A percentile compares a stretch with the other conserved stretches of the same genome.
These are phyloP conservation scores for Venustampulla echinocandica DNA, from an alignment of 495 filamentous ascomycete genomes.

Conservation along the genomic window DNA sequence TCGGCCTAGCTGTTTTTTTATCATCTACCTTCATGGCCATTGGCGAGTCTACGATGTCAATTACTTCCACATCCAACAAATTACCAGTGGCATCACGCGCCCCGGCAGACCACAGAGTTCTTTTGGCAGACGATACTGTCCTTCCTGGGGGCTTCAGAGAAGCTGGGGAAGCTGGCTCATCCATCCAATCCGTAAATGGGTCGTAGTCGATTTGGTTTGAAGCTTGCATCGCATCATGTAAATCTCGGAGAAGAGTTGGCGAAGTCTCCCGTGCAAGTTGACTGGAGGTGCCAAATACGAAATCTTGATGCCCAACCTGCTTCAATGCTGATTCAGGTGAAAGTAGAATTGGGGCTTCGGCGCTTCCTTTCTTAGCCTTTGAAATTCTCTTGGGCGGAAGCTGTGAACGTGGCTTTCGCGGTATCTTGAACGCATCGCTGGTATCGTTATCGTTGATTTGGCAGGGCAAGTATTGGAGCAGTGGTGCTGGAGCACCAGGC, in stretches of 20 bases:
- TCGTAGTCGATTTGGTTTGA: conserved; percentile 40
- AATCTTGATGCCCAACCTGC: conserved; percentile 62
- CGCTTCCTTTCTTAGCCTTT: conserved; percentile 37
- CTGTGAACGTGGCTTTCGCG: conserved; percentile 9
- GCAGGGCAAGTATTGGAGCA: conserved; percentile 29
- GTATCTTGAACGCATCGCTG: conserved; percentile 12
- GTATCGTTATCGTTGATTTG: conserved; percentile 11
- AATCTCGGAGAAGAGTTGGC: conserved; percentile 54
- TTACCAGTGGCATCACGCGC: conserved; percentile 55
- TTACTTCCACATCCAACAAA: conserved; percentile 46
- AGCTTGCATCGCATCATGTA: conserved; percentile 59
- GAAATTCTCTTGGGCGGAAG: conserved; percentile 22
- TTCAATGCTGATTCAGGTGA: conserved; percentile 66
- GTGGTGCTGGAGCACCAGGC: conserved; percentile 9
- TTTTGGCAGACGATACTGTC: conserved; percentile 10
- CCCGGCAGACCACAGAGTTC: conserved; percentile 57
- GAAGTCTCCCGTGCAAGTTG: conserved; percentile 75
- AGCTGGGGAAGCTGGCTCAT: neutral
- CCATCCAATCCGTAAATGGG: conserved; percentile 23
- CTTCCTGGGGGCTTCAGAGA: neutral
- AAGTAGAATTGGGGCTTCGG: conserved; percentile 45
- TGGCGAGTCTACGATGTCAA: conserved; percentile 47
- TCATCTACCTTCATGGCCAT: neutral
- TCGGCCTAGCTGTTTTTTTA: neutral
- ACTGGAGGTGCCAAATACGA: conserved; percentile 88